Evolutionary conservation across 2,329 filamentous ascomycete genomes (phyloP), one percentile per base, ranked within the genome.

Genomic region (Drechslera avenae): DNA sequence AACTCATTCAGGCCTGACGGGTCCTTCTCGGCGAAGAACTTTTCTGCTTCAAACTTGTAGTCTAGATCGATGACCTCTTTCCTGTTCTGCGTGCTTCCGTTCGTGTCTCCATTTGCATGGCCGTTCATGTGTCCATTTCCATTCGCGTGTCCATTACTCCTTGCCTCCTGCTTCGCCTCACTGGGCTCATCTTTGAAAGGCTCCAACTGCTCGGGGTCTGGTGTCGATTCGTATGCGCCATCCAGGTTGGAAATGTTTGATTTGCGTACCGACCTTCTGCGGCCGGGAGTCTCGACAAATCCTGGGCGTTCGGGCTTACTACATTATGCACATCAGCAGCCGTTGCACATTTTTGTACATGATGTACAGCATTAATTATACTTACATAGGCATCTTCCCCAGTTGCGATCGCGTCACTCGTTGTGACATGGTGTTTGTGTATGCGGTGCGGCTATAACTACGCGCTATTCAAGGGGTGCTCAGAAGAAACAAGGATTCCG

Each of bases 1-100:
- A 97, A 99, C 72, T 99, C 95, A 59, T 81, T 81, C 56, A 83
- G 75, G 39, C 80, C 81, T 46, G 78, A 79, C 46, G 67, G 59
- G 57, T 80, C 76, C 41, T 76, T 69, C 44, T 62, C 46, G 17
- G 62, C 56, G 46, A 64, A 64, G 44, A 69, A 66, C 53, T 66
- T 67, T 46, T 75, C 72, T n/a, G 74, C 69, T 59, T 74, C 65
- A n/a, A 63, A 39, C 35, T 63, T 62, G 42, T 54, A 54, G 19
- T 58, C 53, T 16, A 55, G 46, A 13, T 50, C 46, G 14, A 41
- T 41, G 7, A 35, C 31, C 14, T 58, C 46, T 28, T 50, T 50
- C 39, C 59, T 54, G 21, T 67, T 67, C 53, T 75, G 69, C 21
- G 62, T 56, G 17, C 71, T 56, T n/a, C 70, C 75, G 50, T 75